Conservation (phyloP, 768 basidiomycete genomes). For the Chalciporus piperatus region DNA sequence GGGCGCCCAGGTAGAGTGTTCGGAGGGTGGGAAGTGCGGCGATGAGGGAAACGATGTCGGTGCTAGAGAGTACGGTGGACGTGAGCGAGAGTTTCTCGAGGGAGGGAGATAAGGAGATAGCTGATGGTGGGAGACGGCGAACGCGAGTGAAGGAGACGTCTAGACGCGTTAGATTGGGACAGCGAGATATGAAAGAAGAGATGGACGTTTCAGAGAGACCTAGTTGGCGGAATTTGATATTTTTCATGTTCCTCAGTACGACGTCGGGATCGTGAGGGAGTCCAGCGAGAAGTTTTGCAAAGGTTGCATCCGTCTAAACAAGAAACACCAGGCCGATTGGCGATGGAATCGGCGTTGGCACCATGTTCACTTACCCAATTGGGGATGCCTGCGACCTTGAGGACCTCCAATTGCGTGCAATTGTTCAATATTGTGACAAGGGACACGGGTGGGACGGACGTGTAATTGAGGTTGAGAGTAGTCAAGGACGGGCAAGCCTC, state of each 20-base stretch:
- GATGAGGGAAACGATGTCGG: slow-evolving; percentile 42
- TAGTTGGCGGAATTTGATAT: slow-evolving; percentile 58
- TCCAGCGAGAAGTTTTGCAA: slow-evolving; percentile 41
- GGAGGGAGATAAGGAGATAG: background rate
- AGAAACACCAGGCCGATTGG: background rate
- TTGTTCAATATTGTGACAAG: slow-evolving; percentile 40
- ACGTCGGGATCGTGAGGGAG: slow-evolving; percentile 15
- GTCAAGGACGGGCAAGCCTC: slow-evolving; percentile 42
- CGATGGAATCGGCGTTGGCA: too few species aligned
- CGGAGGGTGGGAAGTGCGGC: slow-evolving; percentile 39
- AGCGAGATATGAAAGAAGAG: slow-evolving; percentile 39
- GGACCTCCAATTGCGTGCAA: slow-evolving; percentile 44
- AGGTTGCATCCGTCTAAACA: slow-evolving; percentile 54
- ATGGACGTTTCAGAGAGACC: slow-evolving; percentile 50
- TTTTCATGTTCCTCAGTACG: slow-evolving; percentile 41
- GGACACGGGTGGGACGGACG: slow-evolving; percentile 48
- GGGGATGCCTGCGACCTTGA: slow-evolving; percentile 61
- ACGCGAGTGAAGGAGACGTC: slow-evolving; percentile 66
- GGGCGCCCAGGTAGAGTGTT: slow-evolving; percentile 57
- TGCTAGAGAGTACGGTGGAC: slow-evolving; percentile 44
- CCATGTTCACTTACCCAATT: slow-evolving; percentile 48
- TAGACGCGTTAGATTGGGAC: slow-evolving; percentile 51
- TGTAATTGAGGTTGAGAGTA: slow-evolving; percentile 59
- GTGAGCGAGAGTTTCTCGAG: slow-evolving; percentile 66
- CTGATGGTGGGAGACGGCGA: slow-evolving; percentile 33